Evolutionary conservation across 306 rosid genomes (phyloP).

Genomic region (Herpetospermum pedunculosum): DNA sequence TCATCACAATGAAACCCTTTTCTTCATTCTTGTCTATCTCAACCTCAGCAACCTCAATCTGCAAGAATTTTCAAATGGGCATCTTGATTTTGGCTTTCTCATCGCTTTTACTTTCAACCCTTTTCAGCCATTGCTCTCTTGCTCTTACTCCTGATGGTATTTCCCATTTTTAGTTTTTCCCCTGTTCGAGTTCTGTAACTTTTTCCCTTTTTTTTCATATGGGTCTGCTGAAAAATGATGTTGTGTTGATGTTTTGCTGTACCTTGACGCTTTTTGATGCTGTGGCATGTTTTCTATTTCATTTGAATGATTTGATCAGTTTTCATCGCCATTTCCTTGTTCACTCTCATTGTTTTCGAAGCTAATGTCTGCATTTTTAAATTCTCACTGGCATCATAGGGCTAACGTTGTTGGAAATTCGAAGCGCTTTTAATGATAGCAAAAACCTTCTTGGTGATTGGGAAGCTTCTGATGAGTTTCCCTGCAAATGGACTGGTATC

Average conservation of each 20-base stretch:
- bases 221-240: neutral
- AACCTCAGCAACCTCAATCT: neutral
- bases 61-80: constrained; percentile 29
- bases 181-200: neutral
- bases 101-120: constrained; percentile 16
- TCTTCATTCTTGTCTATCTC: neutral
- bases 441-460: constrained; percentile 58
- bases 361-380: neutral
- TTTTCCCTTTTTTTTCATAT: neutral
- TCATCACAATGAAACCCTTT: neutral
- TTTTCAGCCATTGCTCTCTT: constrained; percentile 29
- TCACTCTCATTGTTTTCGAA: neutral
- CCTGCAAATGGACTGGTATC: constrained; percentile 87
- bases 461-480: constrained; percentile 62
- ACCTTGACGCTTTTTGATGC: neutral
- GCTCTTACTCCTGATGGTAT: constrained; percentile 79
- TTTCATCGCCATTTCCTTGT: neutral
- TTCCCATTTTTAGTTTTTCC: neutral
- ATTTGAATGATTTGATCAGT: neutral
- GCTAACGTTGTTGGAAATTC: constrained; percentile 66
- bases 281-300: neutral
- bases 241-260: neutral
- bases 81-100: constrained; percentile 19
- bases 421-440: constrained; percentile 58
- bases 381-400: constrained; percentile 33